Percentiles rank a stretch among this genome's conserved stretches.
Conservation (phyloP, 2,329 filamentous ascomycete genomes). For the Periconia macrospinosa region DNA sequence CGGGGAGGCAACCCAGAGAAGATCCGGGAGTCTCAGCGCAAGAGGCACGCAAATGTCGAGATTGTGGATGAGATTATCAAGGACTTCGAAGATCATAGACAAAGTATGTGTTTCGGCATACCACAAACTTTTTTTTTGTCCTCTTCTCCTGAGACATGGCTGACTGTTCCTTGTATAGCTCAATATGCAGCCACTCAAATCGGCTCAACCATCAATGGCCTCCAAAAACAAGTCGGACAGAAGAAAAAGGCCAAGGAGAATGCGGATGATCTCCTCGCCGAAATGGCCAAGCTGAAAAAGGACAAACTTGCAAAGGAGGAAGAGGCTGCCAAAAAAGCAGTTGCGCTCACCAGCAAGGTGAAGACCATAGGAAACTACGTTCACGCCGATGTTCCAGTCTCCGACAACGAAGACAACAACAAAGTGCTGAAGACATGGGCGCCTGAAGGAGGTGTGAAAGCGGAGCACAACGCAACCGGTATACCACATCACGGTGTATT, state of each 20-base stretch:
- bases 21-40: slow-evolving; percentile 88
- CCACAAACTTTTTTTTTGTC: neutral
- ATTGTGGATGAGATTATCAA: slow-evolving; percentile 58
- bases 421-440: slow-evolving; percentile 74
- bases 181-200: slow-evolving; percentile 66
- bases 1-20: slow-evolving; percentile 88
- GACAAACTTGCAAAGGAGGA: slow-evolving; percentile 81
- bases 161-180: slow-evolving; percentile 46
- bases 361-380: slow-evolving; percentile 89
- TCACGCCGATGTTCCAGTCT: slow-evolving; percentile 81
- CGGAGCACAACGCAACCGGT: slow-evolving; percentile 76
- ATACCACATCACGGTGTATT: slow-evolving; percentile 97
- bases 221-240: slow-evolving; percentile 50
- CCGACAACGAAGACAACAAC: slow-evolving; percentile 89
- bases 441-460: slow-evolving; percentile 72
- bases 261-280: slow-evolving; percentile 74
- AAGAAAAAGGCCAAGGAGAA: slow-evolving; percentile 60
- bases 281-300: slow-evolving; percentile 77
- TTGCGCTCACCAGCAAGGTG: slow-evolving; percentile 73
- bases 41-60: slow-evolving; percentile 77
- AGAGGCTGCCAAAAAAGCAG: slow-evolving; percentile 73
- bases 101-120: slow-evolving; percentile 52
- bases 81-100: slow-evolving; percentile 68
- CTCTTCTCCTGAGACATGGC: neutral
- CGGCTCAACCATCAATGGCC: slow-evolving; percentile 45